A percentile compares a stretch with the other conserved stretches of the same genome.
Evolutionary conservation across 176 grass and related monocot genomes (phyloP).

Genomic region (Carex pumila): DNA sequence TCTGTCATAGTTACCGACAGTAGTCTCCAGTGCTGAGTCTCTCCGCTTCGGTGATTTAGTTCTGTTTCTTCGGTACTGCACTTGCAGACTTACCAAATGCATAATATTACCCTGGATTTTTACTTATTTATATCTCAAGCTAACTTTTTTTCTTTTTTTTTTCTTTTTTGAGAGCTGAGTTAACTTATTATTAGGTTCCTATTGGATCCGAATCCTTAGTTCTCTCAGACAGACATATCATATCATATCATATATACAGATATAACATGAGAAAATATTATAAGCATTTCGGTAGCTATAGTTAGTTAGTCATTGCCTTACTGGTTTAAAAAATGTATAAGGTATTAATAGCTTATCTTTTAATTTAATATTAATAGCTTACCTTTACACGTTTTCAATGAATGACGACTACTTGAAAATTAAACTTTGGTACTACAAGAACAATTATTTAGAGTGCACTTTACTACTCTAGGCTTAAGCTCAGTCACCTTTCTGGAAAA

Average conservation of each 20-base stretch:
- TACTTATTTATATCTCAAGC: not conserved
- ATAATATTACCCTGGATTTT: not conserved
- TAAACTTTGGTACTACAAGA: not conserved
- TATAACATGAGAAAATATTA: no score
- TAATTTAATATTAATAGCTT: no score
- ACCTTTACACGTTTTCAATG: not conserved
- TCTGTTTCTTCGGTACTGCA: constrained; percentile 16
- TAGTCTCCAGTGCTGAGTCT: constrained; percentile 21
- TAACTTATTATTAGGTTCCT: not conserved
- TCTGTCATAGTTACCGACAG: constrained; percentile 3
- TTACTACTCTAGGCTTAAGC: not conserved
- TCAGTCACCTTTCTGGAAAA: not conserved
- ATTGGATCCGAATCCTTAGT: not conserved
- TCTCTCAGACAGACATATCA: no score
- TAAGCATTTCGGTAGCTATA: not conserved
- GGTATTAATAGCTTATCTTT: not conserved
- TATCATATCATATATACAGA: no score
- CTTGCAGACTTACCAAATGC: not conserved
- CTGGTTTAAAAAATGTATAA: not conserved
- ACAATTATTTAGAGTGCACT: not conserved
- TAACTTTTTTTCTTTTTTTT: not conserved
- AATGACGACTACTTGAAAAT: not conserved
- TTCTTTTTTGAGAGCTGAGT: no score
- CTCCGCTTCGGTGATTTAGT: constrained; percentile 8
- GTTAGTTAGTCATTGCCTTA: not conserved